A percentile compares a stretch with the other conserved stretches of the same genome.
phyloP scores from a whole-genome alignment of 495 filamentous ascomycete genomes.

The Neurospora africana region DNA sequence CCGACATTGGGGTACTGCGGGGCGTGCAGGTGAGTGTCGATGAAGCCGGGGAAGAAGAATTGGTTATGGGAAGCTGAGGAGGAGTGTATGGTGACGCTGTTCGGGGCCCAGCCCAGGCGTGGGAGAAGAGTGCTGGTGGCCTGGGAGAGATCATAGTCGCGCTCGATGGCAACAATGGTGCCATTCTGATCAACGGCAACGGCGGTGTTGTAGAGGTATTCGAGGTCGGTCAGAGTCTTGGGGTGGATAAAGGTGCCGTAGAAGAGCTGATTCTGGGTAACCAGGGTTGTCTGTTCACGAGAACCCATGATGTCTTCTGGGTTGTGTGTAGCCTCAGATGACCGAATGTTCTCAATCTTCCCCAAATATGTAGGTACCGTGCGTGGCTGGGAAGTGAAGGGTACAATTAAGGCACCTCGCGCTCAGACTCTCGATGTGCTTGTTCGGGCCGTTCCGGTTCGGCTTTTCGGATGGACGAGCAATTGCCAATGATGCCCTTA shows the following conservation, averaged over 20 bases:
- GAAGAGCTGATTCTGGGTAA: slow-evolving; percentile 24
- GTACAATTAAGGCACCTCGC: background rate
- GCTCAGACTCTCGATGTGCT: background rate
- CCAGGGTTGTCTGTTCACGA: background rate
- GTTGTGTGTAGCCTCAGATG: background rate
- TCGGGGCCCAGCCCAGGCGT: slow-evolving; percentile 25
- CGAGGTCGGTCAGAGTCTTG: slow-evolving; percentile 42
- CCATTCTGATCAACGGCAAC: slow-evolving; percentile 58
- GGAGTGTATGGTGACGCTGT: slow-evolving; percentile 28
- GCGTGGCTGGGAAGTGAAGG: background rate
- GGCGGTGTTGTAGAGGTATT: slow-evolving; percentile 47
- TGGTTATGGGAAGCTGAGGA: slow-evolving; percentile 30
- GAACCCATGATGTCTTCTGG: background rate
- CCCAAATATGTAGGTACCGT: background rate
- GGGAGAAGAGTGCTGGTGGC: slow-evolving; percentile 15
- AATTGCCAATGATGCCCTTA: background rate
- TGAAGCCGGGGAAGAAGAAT: slow-evolving; percentile 93
- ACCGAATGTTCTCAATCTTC: background rate
- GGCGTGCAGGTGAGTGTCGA: slow-evolving; percentile 92
- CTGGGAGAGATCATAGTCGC: slow-evolving; percentile 14
- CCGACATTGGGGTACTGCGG: slow-evolving; percentile 88
- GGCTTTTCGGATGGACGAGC: background rate
- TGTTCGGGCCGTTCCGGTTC: background rate
- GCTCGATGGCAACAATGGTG: slow-evolving; percentile 50
- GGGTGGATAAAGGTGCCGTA: slow-evolving; percentile 51